These are phyloP conservation scores for Athelia sp. DNA, from an alignment of 1,284 basidiomycete species.

Conservation along the genomic window DNA sequence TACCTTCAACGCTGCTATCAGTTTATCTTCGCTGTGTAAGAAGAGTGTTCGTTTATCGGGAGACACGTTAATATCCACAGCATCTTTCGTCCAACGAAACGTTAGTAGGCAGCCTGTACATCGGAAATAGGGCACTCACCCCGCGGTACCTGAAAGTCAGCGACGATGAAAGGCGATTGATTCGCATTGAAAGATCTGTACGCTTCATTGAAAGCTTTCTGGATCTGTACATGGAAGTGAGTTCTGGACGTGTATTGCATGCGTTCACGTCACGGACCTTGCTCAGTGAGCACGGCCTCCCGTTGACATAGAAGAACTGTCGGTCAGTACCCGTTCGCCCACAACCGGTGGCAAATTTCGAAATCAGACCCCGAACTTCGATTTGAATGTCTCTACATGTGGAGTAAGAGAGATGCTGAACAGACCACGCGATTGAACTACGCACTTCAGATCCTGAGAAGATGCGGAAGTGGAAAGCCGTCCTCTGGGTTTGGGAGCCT, in stretches of 20 bases:
- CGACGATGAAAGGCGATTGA: constrained; percentile 80
- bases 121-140: constrained; percentile 31
- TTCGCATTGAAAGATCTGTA: constrained; percentile 82
- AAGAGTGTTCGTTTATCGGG: constrained; percentile 97
- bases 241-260: no score
- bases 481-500: constrained; percentile 43
- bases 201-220: constrained; percentile 86
- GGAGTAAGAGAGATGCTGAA: no score
- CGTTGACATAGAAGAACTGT: constrained; percentile 95
- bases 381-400: constrained; percentile 35
- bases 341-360: constrained; percentile 66
- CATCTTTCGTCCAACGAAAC: constrained; percentile 41
- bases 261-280: constrained; percentile 51
- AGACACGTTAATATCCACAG: constrained; percentile 93
- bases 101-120: background rate
- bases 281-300: constrained; percentile 77
- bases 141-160: constrained; percentile 78
- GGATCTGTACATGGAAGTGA: constrained; percentile 55
- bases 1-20: constrained; percentile 80
- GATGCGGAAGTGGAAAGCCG: background rate
- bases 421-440: background rate
- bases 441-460: background rate
- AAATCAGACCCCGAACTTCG: constrained; percentile 72
- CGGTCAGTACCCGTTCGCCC: constrained; percentile 80
- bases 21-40: constrained; percentile 81